phyloP scores from a whole-genome alignment of 176 grass and related monocot genomes.

The Otatea glauca region DNA sequence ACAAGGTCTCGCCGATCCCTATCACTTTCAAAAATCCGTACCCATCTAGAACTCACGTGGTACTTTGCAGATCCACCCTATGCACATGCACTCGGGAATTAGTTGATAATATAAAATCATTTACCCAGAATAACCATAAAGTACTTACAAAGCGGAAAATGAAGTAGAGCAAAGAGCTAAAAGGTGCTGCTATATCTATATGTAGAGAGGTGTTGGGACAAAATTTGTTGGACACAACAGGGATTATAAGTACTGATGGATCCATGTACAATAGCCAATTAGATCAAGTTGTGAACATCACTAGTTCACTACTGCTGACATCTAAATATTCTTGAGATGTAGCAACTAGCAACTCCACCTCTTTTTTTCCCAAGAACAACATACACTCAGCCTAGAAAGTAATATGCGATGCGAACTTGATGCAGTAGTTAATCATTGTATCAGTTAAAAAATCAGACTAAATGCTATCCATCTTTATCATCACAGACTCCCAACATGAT shows the following conservation, averaged over 20 bases:
- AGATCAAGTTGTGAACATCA: constrained; percentile 11
- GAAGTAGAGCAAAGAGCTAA: constrained; percentile 17
- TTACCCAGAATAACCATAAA: constrained; percentile 20
- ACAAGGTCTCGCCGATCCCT: constrained; percentile 98
- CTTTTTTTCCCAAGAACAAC: not conserved
- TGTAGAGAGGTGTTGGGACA: constrained; percentile 27
- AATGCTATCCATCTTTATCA: constrained; percentile 9
- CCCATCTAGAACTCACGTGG: constrained; percentile 88
- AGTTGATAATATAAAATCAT: not conserved
- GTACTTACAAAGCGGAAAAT: constrained; percentile 30
- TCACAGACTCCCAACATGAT: not conserved
- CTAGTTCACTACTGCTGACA: constrained; percentile 5
- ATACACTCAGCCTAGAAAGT: not conserved
- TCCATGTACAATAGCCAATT: not conserved
- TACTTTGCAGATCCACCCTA: constrained; percentile 95
- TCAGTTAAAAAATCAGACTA: constrained; percentile 12
- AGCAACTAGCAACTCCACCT: not conserved
- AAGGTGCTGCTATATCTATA: not conserved
- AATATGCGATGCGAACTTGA: not conserved
- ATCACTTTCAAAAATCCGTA: constrained; percentile 93
- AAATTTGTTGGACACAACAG: constrained; percentile 23
- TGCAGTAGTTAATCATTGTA: not conserved
- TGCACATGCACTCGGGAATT: constrained; percentile 44
- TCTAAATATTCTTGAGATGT: constrained; percentile 15
- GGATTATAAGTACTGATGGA: constrained; percentile 4